Base-by-base conservation (phyloP, 2,329 filamentous ascomycete species). In the Cercospora janseana region DNA sequence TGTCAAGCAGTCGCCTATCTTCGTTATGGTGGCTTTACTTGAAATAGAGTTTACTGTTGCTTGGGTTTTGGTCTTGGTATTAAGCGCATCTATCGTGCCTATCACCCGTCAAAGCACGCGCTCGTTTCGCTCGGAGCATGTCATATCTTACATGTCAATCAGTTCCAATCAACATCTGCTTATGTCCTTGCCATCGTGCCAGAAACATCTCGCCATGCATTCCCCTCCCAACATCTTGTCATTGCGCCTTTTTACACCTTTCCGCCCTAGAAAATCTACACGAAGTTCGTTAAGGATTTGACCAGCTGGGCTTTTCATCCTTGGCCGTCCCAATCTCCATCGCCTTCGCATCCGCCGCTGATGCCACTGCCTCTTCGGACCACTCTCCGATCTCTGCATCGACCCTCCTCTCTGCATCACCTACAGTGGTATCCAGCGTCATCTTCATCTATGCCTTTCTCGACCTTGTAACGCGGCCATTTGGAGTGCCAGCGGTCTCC, bases 381-480 rank as follows among this genome's bases (percentile, higher is more conserved):
- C 20, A 42, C 38, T 45, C 31, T 6, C 26, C 50, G 12, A 45
- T 48, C 1, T 13, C 31, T 13, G 18, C 41, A 20, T 51, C 46
- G 3, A 52, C 23, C 6, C 15, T 42, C 20, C 18, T 23, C 26
- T n/a, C n/a, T n/a, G n/a, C n/a, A n/a, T n/a, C n/a, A n/a, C n/a
- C n/a, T n/a, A n/a, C n/a, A n/a, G n/a, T n/a, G n/a, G n/a, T n/a
- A n/a, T n/a, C n/a, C n/a, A n/a, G n/a, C n/a, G 18, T 13, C 1
- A 0, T 0, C 1, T 9, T 1, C 34, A 55, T 53, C 65, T 82
- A 85, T 49, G 85, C 85, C 78, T 87, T 88, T 66, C 85, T 81
- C 60, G 83, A 87, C 61, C 85, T 78, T 41, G 83, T 82, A 51
- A 78, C 77, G 55, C 77, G 72, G 58, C 81, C 82, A 65, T 79